Conservation (phyloP, 106 monocot species). For the Apostasia ramifera region DNA sequence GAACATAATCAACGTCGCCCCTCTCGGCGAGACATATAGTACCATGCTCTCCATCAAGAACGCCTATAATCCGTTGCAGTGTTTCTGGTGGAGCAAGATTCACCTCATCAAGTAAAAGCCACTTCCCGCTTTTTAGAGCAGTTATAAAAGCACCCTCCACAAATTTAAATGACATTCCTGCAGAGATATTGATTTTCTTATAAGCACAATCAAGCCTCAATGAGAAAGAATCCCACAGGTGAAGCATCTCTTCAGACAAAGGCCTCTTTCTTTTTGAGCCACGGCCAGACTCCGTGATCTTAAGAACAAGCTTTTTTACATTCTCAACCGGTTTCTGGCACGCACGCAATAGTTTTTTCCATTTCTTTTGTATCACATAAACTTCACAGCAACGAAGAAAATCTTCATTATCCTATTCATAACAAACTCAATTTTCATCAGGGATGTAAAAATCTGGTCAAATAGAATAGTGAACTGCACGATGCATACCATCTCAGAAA, state of each 20-base stretch:
- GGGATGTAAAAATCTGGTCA: neutral
- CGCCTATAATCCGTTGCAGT: constrained; percentile 77
- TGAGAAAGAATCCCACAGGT: constrained; percentile 59
- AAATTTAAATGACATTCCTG: constrained; percentile 73
- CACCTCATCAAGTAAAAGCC: constrained; percentile 97
- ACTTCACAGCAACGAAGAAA: constrained; percentile 46
- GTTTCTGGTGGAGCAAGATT: constrained; percentile 94
- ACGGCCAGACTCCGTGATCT: constrained; percentile 14
- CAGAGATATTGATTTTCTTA: constrained; percentile 50
- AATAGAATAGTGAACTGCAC: neutral
- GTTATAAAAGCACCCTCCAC: constrained; percentile 94
- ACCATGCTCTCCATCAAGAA: constrained; percentile 76
- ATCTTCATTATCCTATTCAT: constrained; percentile 45
- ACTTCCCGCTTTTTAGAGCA: constrained; percentile 76
- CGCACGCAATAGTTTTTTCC: constrained; percentile 60
- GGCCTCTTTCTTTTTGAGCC: constrained; percentile 70
- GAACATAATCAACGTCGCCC: constrained; percentile 73
- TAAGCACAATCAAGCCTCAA: constrained; percentile 38
- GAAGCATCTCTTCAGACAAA: constrained; percentile 31
- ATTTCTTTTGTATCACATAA: constrained; percentile 55
- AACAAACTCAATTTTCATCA: neutral
- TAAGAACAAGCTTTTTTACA: constrained; percentile 11
- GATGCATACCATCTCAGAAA: constrained; percentile 40
- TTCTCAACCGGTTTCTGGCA: constrained; percentile 25
- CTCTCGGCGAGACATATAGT: constrained; percentile 82